Evolutionary conservation across 208 protist genomes (phyloP), one percentile per base, ranked within the genome.

Genomic region (Acanthamoeba sp.): DNA sequence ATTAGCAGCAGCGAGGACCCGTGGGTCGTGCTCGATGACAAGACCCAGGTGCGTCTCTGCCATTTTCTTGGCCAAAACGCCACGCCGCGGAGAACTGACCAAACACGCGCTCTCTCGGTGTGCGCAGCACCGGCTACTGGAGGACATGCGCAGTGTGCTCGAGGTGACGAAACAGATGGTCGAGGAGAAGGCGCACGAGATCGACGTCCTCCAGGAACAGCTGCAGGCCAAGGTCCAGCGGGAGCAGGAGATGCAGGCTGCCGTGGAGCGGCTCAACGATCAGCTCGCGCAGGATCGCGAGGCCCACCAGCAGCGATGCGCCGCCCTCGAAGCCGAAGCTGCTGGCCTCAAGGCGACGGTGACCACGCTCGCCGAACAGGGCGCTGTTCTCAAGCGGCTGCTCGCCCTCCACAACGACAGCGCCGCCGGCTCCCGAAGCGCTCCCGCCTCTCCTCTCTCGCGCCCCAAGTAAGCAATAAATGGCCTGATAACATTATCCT

Each of bases 111-210:
- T n/a, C n/a, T n/a, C n/a, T n/a, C n/a, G n/a, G n/a, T n/a, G n/a
- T n/a, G n/a, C n/a, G 27, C 73, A 82, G 73, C 73, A 82, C 24
- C 73, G 73, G 34, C 73, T 82, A 4, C 38, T 82, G 40, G 73
- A 82, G 38, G 73, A 82, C 40, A 82, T 82, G 73, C 73, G 73
- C 18, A 48, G n/a, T 22, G 73, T 82, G 38, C 73, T 82, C 18
- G 38, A 42, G 73, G 73, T 82, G 38, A 82, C 73, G 36, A 82
- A 82, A 27, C 73, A 82, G 40, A 82, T 82, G 73, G 73, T 82
- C 7, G 73, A 82, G 38, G 73, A 82, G 36, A 82, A 82, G 73
- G 73, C 73, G 20, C 38, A 82, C 73, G 73, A 82, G 24, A 40
- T 82, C 34, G 73, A 82, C 27, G 4, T 12, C 9, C 73, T 82